Evolutionary conservation across 129 eudicot genomes (phyloP).

Genomic region (Tanacetum coccineum): DNA sequence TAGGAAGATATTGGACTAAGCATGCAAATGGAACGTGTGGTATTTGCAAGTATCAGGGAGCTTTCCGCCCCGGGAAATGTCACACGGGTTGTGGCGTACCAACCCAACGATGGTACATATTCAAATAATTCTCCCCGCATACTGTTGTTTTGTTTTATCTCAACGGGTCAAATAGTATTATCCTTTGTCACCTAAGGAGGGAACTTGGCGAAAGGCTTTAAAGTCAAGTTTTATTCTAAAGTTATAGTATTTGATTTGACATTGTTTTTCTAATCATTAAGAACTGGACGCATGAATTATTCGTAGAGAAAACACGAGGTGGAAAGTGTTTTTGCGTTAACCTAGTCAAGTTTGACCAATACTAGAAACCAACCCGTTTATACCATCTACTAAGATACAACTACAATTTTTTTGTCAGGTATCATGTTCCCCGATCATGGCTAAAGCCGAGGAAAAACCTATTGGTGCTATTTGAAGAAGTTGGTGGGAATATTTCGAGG

Average conservation of each 20-base stretch:
- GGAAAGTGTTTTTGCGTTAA: too few species aligned
- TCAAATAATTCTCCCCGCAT: too few species aligned
- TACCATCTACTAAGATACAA: neutral
- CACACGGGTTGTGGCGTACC: constrained; percentile 80
- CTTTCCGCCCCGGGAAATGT: constrained; percentile 61
- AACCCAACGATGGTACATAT: constrained; percentile 62
- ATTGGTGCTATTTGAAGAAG: constrained; percentile 73
- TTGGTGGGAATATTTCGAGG: constrained; percentile 80
- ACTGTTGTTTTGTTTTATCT: too few species aligned
- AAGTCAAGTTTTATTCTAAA: too few species aligned
- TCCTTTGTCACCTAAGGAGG: too few species aligned
- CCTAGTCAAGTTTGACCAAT: too few species aligned
- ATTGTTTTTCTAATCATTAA: too few species aligned
- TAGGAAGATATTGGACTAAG: constrained; percentile 77
- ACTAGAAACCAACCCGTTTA: neutral
- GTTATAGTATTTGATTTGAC: too few species aligned
- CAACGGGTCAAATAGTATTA: too few species aligned
- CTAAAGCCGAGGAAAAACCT: constrained; percentile 60
- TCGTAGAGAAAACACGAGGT: too few species aligned
- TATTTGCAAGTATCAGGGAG: constrained; percentile 57
- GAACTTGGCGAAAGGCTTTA: too few species aligned
- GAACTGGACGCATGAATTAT: too few species aligned
- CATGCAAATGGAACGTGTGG: constrained; percentile 66
- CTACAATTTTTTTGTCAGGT: constrained; percentile 40
- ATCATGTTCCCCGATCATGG: constrained; percentile 97